These are phyloP conservation scores for Picea glauca DNA, from an alignment of 75 land plant species.

Conservation along the genomic window DNA sequence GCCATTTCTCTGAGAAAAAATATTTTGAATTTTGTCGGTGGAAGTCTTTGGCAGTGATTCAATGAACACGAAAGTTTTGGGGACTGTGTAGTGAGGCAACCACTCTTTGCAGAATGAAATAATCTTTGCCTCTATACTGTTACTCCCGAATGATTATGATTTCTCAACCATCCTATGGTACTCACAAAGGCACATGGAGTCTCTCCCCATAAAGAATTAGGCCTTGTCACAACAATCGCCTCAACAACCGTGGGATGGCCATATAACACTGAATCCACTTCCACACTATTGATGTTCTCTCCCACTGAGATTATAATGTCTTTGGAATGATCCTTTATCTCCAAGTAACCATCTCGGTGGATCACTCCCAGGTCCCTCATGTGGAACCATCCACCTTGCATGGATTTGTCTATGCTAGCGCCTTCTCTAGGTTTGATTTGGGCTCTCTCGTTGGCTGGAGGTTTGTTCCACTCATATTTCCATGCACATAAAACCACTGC, in stretches of 20 bases:
- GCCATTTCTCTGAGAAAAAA: too few relatives aligned
- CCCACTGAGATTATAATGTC: constrained; percentile 82
- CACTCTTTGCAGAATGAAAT: constrained; percentile 42
- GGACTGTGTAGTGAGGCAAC: constrained; percentile 69
- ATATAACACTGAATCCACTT: constrained; percentile 46
- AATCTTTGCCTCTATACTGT: constrained; percentile 27
- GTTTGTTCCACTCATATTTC: constrained; percentile 59
- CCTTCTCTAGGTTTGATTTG: constrained; percentile 77
- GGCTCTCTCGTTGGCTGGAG: constrained; percentile 47
- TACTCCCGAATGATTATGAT: too few relatives aligned
- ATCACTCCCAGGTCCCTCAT: constrained; percentile 84
- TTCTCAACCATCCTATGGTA: constrained; percentile 3
- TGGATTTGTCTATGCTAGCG: constrained; percentile 33
- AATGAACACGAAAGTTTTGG: constrained; percentile 64
- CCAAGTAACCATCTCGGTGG: constrained; percentile 72
- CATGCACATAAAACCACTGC: constrained; percentile 56
- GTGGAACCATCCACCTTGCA: constrained; percentile 72
- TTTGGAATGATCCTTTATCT: constrained; percentile 69
- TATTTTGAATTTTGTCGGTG: constrained; percentile 77
- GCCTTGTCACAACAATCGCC: constrained; percentile 85
- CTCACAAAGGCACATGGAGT: constrained; percentile 83
- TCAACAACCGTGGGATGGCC: constrained; percentile 58
- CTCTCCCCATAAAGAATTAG: constrained; percentile 84
- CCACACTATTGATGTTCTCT: constrained; percentile 66
- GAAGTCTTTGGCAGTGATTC: constrained; percentile 36